These are phyloP conservation scores for Cryphonectria parasitica DNA, from an alignment of 2,329 filamentous ascomycete species.

Conservation along the genomic window DNA sequence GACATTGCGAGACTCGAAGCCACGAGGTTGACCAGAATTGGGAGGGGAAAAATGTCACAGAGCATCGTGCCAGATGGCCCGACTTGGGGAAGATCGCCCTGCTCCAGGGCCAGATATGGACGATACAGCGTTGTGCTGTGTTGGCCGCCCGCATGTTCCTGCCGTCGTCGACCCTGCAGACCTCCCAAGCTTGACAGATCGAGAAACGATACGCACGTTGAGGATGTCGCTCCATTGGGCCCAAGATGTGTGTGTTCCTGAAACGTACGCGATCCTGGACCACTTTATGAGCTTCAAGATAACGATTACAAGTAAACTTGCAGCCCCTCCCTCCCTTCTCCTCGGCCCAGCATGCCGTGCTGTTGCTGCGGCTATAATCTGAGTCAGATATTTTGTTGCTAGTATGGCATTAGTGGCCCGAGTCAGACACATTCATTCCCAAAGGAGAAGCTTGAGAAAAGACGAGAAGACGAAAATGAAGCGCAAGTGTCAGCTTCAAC, in stretches of 20 bases:
- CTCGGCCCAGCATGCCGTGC: background rate
- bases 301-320: background rate
- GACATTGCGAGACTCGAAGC: background rate
- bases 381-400: background rate
- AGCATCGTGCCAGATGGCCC: background rate
- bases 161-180: background rate
- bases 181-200: background rate
- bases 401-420: background rate
- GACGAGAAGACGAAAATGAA: background rate
- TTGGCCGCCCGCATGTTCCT: background rate
- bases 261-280: background rate
- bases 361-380: background rate
- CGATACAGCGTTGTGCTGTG: background rate
- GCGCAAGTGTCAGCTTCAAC: background rate
- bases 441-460: background rate
- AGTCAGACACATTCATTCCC: background rate
- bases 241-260: background rate
- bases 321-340: background rate
- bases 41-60: background rate
- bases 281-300: background rate
- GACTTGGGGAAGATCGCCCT: background rate
- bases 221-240: background rate
- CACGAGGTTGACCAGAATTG: background rate
- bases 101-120: background rate
- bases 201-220: background rate